phyloP scores from a whole-genome alignment of 192 early-diverging fungal genomes.

The Borealophlyctis nickersoniae region DNA sequence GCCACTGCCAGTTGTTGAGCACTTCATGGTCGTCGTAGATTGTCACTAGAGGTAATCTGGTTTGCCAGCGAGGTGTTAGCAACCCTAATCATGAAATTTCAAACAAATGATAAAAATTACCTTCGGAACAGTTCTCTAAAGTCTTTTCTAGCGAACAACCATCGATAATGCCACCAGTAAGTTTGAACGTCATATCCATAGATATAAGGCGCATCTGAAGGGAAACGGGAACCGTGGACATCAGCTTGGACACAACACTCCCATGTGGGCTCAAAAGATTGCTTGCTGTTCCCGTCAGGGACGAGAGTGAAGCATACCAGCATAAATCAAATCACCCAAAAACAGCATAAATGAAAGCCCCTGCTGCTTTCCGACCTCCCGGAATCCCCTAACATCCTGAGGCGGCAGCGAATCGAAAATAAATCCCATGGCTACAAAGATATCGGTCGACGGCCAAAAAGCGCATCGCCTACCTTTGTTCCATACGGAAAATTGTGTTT shows the following conservation, averaged over 20 bases:
- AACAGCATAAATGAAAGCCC: slow-evolving; percentile 28
- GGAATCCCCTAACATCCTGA: slow-evolving; percentile 21
- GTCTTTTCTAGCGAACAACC: slow-evolving; percentile 20
- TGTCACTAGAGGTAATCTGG: slow-evolving; percentile 21
- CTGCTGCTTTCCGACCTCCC: slow-evolving; percentile 24
- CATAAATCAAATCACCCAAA: slow-evolving; percentile 29
- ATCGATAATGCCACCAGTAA: slow-evolving; percentile 32
- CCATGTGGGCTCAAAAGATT: no score
- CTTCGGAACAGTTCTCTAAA: slow-evolving; percentile 20
- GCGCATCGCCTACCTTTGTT: slow-evolving; percentile 17
- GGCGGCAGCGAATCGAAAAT: neutral
- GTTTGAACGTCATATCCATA: slow-evolving; percentile 30
- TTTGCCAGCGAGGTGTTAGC: no score
- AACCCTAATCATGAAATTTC: no score
- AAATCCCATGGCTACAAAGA: no score
- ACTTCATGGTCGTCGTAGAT: slow-evolving; percentile 36
- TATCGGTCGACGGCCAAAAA: no score
- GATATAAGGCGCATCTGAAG: slow-evolving; percentile 19
- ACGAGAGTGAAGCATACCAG: slow-evolving; percentile 5
- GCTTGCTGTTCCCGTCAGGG: no score
- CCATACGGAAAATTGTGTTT: slow-evolving; percentile 28
- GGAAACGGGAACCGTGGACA: no score
- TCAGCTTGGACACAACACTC: no score
- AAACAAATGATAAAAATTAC: no score
- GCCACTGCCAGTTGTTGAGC: slow-evolving; percentile 27